Evolutionary conservation across 192 early-diverging fungal species (phyloP), one percentile per base, ranked within the genome.

Genomic region (Coemansia sp.): DNA sequence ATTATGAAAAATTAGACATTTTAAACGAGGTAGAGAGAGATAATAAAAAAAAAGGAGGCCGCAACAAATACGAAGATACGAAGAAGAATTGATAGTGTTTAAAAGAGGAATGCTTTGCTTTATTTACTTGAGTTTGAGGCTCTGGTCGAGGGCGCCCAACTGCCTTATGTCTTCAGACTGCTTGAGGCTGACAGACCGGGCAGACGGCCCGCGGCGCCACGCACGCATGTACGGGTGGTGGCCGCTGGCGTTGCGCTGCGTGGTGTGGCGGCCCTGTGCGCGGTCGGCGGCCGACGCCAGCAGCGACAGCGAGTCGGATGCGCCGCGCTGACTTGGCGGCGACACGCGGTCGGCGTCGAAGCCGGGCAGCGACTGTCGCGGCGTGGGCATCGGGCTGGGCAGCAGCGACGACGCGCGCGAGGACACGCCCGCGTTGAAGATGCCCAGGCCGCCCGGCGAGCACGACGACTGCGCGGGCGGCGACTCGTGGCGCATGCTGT

Each of bases 121-220:
- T 42, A 23, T 53, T 53, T 62, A 80, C 54, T 80, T 73, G 27
- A 79, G 71, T 30, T 46, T 55, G 11, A 80, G 64, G 27, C 66
- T 58, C 45, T 73, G 77, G 54, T 80, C 77, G 3, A 80, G 56
- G 16, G 56, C 70, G 30, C 71, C 71, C 10, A 80, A 33, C 47
- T 73, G 70, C 3, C 77, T 70, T 22, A 69, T 65, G 31, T 80
- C 77, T 42, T 80, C 77, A 0, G 70, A 69, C 54, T 80, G 77
- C 31, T 67, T 69, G 9, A 80, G 31, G 43, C 77, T 80, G 22
- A 80, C 77, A 0, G 77, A 80, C n/a, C 77, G 62, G 52, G 65
- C 57, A 0, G 70, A 30, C n/a, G 69, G 76, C 4, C 60, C 62
- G 14, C 70, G 50, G 14, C 49, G 58, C 47, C 27, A 19, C 16